Base-by-base conservation (phyloP, 1,284 basidiomycete species). In the Naganishia sp. region DNA sequence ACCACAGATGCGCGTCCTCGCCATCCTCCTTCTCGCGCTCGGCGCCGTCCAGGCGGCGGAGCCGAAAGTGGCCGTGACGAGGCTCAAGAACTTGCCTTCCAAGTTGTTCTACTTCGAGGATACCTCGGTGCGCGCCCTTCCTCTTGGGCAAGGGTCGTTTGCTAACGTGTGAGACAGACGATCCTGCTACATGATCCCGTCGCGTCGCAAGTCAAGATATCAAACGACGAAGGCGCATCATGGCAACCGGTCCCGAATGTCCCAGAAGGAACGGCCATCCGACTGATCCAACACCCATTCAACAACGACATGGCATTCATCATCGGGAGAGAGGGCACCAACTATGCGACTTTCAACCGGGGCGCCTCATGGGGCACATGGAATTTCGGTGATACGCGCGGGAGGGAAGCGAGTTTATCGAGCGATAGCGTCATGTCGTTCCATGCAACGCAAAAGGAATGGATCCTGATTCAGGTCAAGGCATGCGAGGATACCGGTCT, bases 71-170 rank as follows among this genome's bases (percentile, higher is more conserved):
- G 69, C 75, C 6, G 70, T 81, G n/a, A 81, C 79, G 6, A 72
- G 80, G 28, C 82, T 86, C 66, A 75, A 80, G 44, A 90, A 90
- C 77, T 81, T 91, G n/a, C 94, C 94, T 0, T 84, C 84, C n/a
- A 83, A 86, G 71, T 78, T 97, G 63, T 89, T 90, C 82, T 97
- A 94, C 84, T 95, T 98, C 81, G 90, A 95, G 71, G 94, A 96
- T 81, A 88, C 90, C 6, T 79, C 88, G 48, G 92, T 93, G 83
- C 80, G 74, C 71, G 23, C 1, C 6, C n/a, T 31, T 13, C 4
- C 42, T 54, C 46, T n/a, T n/a, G 59, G 18, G 49, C 28, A 44
- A 31, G 15, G 36, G 23, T 54, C 23, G 43, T 55, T 23, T 16
- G 23, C 65, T 66, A 11, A 66, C 49, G 15, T 6, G 36, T 15